These are phyloP conservation scores for Leccinum longicurvipes DNA, from an alignment of 768 basidiomycete genomes.

Conservation along the genomic window DNA sequence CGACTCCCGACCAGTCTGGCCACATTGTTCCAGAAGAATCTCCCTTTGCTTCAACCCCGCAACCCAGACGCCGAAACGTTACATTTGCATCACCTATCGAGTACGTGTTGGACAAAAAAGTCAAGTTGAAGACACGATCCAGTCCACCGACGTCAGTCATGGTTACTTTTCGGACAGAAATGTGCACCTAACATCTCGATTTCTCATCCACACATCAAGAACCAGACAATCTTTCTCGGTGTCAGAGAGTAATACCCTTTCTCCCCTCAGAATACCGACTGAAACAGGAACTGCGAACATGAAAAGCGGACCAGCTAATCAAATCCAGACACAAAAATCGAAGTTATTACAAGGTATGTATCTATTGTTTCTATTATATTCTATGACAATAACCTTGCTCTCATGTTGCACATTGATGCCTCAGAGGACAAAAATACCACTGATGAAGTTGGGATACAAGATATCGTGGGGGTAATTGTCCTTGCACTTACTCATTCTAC, in stretches of 20 bases:
- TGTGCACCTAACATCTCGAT: neutral
- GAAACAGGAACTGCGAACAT: neutral
- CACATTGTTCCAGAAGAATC: neutral
- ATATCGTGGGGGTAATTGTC: constrained; percentile 43
- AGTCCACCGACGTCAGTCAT: constrained; percentile 8
- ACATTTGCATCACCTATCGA: constrained; percentile 31
- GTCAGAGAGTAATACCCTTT: constrained; percentile 10
- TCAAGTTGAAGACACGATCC: neutral
- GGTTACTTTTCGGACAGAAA: neutral
- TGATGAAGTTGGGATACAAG: constrained; percentile 22
- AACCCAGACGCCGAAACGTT: constrained; percentile 20
- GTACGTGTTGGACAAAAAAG: constrained; percentile 5
- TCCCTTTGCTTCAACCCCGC: neutral
- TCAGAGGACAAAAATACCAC: neutral
- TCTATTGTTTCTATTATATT: neutral
- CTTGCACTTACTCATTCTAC: neutral
- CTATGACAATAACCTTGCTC: neutral
- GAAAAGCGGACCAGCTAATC: constrained; percentile 2
- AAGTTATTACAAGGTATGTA: constrained; percentile 5
- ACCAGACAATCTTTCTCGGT: constrained; percentile 1
- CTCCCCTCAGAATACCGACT: constrained; percentile 15
- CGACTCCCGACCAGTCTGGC: neutral
- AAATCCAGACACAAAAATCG: constrained; percentile 1
- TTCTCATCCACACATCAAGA: neutral
- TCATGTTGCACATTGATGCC: neutral